Evolutionary conservation across 441 rosid genomes (phyloP).

Genomic region (Isatis lusitanica): DNA sequence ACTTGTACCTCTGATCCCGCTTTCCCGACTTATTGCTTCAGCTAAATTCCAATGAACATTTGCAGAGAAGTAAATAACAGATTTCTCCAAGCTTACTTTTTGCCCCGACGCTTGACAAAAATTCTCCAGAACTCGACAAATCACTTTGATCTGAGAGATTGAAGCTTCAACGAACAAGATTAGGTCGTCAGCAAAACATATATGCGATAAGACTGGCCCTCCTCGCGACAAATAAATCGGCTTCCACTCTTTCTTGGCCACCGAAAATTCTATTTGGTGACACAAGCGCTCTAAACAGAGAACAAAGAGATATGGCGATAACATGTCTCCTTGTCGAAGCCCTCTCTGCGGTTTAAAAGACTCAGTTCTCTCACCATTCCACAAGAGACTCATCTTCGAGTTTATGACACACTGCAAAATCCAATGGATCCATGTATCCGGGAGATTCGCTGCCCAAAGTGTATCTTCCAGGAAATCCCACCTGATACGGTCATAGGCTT

Average conservation of each 20-base stretch:
- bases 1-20: too few relatives aligned
- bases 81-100: background rate
- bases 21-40: too few relatives aligned
- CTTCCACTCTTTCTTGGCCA: background rate
- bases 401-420: too few relatives aligned
- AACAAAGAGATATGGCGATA: background rate
- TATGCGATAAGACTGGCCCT: too few relatives aligned
- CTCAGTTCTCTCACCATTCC: background rate
- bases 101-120: background rate
- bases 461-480: too few relatives aligned
- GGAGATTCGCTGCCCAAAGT: too few relatives aligned
- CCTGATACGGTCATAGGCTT: too few relatives aligned
- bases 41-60: background rate
- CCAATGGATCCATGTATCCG: too few relatives aligned
- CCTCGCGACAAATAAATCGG: too few relatives aligned
- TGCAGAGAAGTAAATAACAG: background rate
- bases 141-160: background rate
- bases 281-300: background rate
- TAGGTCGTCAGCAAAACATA: too few relatives aligned
- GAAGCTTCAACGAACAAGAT: background rate
- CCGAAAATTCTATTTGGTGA: background rate
- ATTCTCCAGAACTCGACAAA: background rate
- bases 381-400: too few relatives aligned
- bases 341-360: background rate
- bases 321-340: background rate